Base-by-base conservation (phyloP, 257 asterid genomes). In the Salvia rosmarinus region DNA sequence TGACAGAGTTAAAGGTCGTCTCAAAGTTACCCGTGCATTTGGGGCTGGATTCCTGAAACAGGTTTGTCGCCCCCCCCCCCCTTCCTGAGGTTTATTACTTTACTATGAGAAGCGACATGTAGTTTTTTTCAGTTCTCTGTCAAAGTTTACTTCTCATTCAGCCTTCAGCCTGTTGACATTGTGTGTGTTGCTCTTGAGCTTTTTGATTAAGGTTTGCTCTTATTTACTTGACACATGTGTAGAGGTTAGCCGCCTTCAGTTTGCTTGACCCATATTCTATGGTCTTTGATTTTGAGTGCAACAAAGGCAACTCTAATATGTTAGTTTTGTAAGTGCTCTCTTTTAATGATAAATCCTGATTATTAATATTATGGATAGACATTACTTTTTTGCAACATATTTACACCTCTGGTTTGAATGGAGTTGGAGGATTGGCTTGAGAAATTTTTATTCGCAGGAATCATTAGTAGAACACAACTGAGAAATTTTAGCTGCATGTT, bases 21-120 rank as follows among this genome's bases (percentile, higher is more conserved):
- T 93, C 70, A 93, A 90, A 83, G 98, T 93, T 62, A 93, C 98
- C 64, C 97, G 98, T 70, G 98, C 98, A 60, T 93, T 93, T 80
- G 98, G 98, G 78, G 98, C 98, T 81, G 98, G 98, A 72, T 93
- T 85, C 82, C 96, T 93, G 65, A 93, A 93, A 78, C 89, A 90
- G 96, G 98, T 93, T 51, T 51, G 86, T 58, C 62, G 16, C 3
- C 10, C 21, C 35, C 10, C 20, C 55, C 21, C 9, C n/a, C n/a
- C n/a, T 2, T 0, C 65, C 65, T 11, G 12, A 4, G 60, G 2
- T 13, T 2, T 25, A 63, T 20, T 39, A 12, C 12, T 42, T 64
- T 47, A 64, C 16, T 21, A 64, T 64, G 55, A 64, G 40, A 63
- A 64, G 54, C 23, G 3, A 20, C 30, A 25, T 6, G 4, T 21